Conservation (phyloP, 257 asterid genomes). For the Ballota nigra region DNA sequence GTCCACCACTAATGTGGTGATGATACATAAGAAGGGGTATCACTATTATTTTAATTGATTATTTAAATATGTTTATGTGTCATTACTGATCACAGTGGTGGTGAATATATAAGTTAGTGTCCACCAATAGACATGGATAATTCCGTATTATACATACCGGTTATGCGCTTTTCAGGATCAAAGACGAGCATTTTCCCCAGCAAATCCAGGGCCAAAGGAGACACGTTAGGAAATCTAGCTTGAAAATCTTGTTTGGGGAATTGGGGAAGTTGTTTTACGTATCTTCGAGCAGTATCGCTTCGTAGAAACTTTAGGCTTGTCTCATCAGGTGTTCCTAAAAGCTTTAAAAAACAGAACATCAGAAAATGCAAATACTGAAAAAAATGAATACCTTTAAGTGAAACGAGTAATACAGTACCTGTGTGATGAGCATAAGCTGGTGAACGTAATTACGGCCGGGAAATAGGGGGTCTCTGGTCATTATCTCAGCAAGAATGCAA, state of each 20-base stretch:
- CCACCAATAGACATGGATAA: too few species aligned
- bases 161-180: slow-evolving; percentile 22
- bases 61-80: too few species aligned
- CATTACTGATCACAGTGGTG: too few species aligned
- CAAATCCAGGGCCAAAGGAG: slow-evolving; percentile 19
- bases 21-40: too few species aligned
- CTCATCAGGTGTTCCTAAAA: slow-evolving; percentile 18
- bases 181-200: slow-evolving; percentile 26
- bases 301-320: slow-evolving; percentile 13
- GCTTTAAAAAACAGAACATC: not conserved
- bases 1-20: too few species aligned
- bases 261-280: slow-evolving; percentile 19
- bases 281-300: slow-evolving; percentile 18
- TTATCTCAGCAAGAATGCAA: slow-evolving; percentile 27
- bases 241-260: slow-evolving; percentile 19
- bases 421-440: slow-evolving; percentile 21
- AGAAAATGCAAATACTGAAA: not conserved
- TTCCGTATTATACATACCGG: not conserved
- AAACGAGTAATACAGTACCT: not conserved
- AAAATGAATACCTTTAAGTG: too few species aligned
- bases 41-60: too few species aligned
- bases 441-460: slow-evolving; percentile 15
- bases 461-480: slow-evolving; percentile 20
- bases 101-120: too few species aligned
- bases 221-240: slow-evolving; percentile 21